Evolutionary conservation across 2,329 filamentous ascomycete genomes (phyloP), one percentile per base, ranked within the genome.

Genomic region (Diplodia intermedia): DNA sequence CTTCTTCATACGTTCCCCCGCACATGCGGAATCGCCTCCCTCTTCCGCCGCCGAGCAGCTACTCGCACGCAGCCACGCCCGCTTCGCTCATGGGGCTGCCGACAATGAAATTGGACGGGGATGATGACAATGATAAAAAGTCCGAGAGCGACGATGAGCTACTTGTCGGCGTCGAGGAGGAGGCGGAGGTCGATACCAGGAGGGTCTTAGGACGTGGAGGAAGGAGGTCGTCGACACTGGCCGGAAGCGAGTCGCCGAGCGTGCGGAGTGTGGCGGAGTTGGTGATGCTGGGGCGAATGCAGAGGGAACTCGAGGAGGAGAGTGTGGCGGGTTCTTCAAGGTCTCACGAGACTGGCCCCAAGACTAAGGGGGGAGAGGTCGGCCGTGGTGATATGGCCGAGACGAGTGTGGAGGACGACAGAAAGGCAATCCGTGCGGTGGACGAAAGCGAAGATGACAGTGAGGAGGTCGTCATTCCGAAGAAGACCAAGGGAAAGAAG

Each of bases 401-500:
- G 50, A n/a, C 3, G 26, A 53, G 12, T 55, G 31, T 4, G 18
- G n/a, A 36, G 29, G 31, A 1, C 18, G 15, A 55, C 5, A 49
- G 29, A 36, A 36, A 57, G 20, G 33, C 23, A 15, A 11, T 15
- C n/a, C 20, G 12, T 7, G 14, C 1, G 23, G 36, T 36, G 14
- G 14, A 49, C 0, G 26, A 33, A 23, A 29, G 40, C 15, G 43
- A 38, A 3, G 60, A 11, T 15, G 60, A 47, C 15, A 38, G 5
- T 4, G 57, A 63, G 60, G 47, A 63, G 29, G 60, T 52, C 14
- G 29, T 26, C 47, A n/a, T 52, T 50, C n/a, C 18, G 11, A 15
- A 33, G 47, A 52, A 31, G 47, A 26, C 26, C 26, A 52, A 53
- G 47, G 31, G 29, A 0, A 63, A 63, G 47, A 38, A 11, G 20